Evolutionary conservation across 139 green algal genomes (phyloP).

Genomic region (Coccomyxa sp.): DNA sequence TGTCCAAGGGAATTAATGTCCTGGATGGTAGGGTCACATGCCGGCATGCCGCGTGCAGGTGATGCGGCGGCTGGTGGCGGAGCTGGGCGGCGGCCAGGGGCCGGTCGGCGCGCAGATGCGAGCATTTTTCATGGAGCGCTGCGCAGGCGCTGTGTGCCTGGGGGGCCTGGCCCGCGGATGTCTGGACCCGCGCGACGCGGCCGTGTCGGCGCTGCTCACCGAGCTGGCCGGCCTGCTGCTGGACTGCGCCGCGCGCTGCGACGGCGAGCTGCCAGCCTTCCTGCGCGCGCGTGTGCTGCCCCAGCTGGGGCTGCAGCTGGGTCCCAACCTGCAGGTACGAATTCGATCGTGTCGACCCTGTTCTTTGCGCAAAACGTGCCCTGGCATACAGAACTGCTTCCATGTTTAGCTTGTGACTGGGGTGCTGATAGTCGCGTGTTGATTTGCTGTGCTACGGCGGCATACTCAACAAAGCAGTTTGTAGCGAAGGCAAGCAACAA

Average conservation of each 20-base stretch:
- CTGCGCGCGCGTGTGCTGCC: slow-evolving; percentile 46
- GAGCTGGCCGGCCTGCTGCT: slow-evolving; percentile 57
- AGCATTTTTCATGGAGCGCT: slow-evolving; percentile 45
- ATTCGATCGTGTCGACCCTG: neutral
- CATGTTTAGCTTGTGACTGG: neutral
- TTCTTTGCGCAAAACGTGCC: neutral
- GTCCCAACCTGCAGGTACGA: slow-evolving; percentile 12
- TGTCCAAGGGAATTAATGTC: neutral
- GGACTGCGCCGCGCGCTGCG: slow-evolving; percentile 40
- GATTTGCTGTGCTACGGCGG: neutral
- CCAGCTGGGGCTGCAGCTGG: slow-evolving; percentile 28
- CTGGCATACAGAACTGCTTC: neutral
- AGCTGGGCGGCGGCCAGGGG: neutral
- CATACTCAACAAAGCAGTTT: too few species aligned
- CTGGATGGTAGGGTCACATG: neutral
- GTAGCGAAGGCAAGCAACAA: too few species aligned
- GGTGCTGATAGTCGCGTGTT: too few species aligned
- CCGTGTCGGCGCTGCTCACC: slow-evolving; percentile 53
- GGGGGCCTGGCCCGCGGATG: slow-evolving; percentile 30
- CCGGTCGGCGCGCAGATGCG: slow-evolving; percentile 38
- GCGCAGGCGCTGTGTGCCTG: slow-evolving; percentile 58
- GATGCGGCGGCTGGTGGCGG: slow-evolving; percentile 6
- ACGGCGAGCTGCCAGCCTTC: slow-evolving; percentile 45
- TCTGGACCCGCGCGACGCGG: slow-evolving; percentile 43
- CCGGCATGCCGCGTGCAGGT: slow-evolving; percentile 1